Evolutionary conservation across 306 rosid species (phyloP), one percentile per base, ranked within the genome.

Genomic region (Alnus rubra): DNA sequence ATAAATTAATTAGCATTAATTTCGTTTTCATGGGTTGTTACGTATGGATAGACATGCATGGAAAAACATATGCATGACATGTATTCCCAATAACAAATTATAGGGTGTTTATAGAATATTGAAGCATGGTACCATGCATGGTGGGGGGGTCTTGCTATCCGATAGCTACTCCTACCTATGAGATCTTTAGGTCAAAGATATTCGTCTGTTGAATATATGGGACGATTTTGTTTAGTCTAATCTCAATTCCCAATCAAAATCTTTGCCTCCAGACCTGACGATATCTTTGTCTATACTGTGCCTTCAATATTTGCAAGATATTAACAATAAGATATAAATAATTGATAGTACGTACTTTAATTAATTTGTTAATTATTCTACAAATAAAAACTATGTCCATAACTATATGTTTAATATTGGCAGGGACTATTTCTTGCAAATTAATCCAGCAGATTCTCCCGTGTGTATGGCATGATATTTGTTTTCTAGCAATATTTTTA

Each of bases 141-240:
- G 88, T 85, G 87, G 85, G 76, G 76, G 79, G 81, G 84, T 82
- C 81, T 76, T 60, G 78, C 73, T 78, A 4, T 76, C 64, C 44
- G 86, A 88, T 77, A 84, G 84, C 82, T 78, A 79, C 81, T 76
- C 77, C 75, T 82, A 85, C 88, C 91, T 82, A 78, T 73, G 88
- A 87, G 69, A 92, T 92, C 94, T 87, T 51, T 78, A 65, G 91
- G 97, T 89, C 92, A 89, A 88, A 92, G 94, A 92, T 42, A 42
- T 42, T 89, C 82, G 79, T 92, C 59, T 55, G 81, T 89, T 88
- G 91, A 84, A 83, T 23, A 23, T 23, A 0, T 16, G 53, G 70
- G 68, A 45, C 63, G 59, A 45, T 77, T 73, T 75, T 86, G 42
- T 74, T 82, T 52, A 74, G 74, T 78, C 82, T 76, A 72, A 68